Conservation (phyloP, 768 basidiomycete species). For the Dioszegia aurantiaca region DNA sequence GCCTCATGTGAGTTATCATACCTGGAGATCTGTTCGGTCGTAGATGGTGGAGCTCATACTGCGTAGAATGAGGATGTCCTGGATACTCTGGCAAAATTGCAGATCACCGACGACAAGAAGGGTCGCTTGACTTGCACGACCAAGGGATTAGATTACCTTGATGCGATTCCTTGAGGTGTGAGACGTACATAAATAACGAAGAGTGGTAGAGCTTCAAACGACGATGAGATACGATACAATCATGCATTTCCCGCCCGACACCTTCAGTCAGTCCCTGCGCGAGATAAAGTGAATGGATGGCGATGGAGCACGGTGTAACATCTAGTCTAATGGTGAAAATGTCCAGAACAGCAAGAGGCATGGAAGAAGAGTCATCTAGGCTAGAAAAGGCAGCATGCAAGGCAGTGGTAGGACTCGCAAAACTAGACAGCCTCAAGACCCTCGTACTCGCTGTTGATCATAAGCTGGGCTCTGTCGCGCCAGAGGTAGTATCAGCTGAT, state of each 20-base stretch:
- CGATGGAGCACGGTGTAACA: too few relatives aligned
- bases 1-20: constrained; percentile 27
- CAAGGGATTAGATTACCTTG: constrained; percentile 38
- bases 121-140: constrained; percentile 37
- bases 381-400: too few relatives aligned
- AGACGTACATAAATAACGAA: not conserved
- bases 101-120: constrained; percentile 34
- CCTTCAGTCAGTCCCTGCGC: too few relatives aligned
- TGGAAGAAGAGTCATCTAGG: too few relatives aligned
- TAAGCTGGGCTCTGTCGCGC: not conserved
- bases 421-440: constrained; percentile 40
- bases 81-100: constrained; percentile 27
- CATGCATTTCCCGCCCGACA: too few relatives aligned
- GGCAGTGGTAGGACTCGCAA: too few relatives aligned
- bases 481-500: not conserved
- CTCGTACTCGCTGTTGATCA: constrained; percentile 35
- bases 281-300: too few relatives aligned
- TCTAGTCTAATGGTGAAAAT: too few relatives aligned
- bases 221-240: not conserved
- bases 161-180: constrained; percentile 7
- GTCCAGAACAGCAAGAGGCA: too few relatives aligned
- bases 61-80: constrained; percentile 28
- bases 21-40: not conserved
- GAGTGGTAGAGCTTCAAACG: not conserved
- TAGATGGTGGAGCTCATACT: not conserved